Base-by-base conservation (phyloP, 352 stramenopile genomes). In the Phytophthora sp. region DNA sequence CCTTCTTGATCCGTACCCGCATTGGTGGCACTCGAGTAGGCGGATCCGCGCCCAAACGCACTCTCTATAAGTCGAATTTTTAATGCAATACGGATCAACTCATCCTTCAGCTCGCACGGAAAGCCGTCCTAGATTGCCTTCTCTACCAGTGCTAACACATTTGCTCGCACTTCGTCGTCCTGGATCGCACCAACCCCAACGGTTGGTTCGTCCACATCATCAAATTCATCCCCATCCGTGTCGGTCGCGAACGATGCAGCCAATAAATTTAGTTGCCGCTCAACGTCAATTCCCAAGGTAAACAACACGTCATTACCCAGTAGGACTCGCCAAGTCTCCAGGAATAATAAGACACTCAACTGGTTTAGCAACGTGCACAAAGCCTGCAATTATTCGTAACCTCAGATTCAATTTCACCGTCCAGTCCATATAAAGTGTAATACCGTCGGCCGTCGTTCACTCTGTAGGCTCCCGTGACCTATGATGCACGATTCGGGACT, bases 331-430 rank as follows among this genome's bases (percentile, higher is more conserved):
- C 24, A 26, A 47, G 36, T 42, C 55, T 18, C 53, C 61, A 20
- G 36, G 29, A 64, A 64, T 69, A 45, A 59, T 39, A 13, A 69
- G 31, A 54, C 61, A 59, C 46, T 69, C 46, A 36, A 64, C 61
- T 13, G 45, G 52, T 20, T 59, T 31, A 31, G 36, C 61, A 31
- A 69, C 27, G 7, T 47, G 38, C 3, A 66, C 58, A 29, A 36
- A 49, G 39, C 39, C 47, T 26, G 47, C 58, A 3, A 66, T 46
- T 20, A 29, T 52, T 31, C 16, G 20, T 11, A 66, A 26, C 26
- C 46, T 66, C 20, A 66, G 7, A 13, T 54, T 45, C 21, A 55
- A 16, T 45, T 66, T 52, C n/a, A 58, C 38, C 8, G 26, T 54
- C 57, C 26, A 54, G 41, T 47, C 30, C 36, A 66, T 47, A 42